phyloP scores from a whole-genome alignment of 2,329 filamentous ascomycete species.

The Paraconiothyrium sp. region DNA sequence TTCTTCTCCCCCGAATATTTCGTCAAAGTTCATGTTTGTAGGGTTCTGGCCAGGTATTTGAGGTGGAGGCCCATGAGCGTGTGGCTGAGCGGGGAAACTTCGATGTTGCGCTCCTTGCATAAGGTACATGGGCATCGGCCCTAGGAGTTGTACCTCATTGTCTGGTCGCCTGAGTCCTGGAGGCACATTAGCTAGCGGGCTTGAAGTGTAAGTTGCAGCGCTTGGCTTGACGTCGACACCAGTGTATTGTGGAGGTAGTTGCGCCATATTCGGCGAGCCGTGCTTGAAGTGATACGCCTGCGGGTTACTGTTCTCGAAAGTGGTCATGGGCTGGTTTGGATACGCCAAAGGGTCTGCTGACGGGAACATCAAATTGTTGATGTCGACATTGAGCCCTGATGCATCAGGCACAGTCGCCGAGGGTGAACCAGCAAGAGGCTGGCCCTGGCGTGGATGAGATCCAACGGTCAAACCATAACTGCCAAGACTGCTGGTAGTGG shows the following conservation, averaged over 20 bases:
- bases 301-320: constrained; percentile 56
- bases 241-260: constrained; percentile 32
- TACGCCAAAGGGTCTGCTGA: constrained; percentile 82
- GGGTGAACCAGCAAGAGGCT: constrained; percentile 40
- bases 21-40: constrained; percentile 46
- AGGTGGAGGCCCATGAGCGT: constrained; percentile 26
- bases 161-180: constrained; percentile 53
- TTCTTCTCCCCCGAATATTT: constrained; percentile 51
- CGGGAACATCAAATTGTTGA: constrained; percentile 83
- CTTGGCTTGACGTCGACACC: constrained; percentile 42
- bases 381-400: constrained; percentile 61
- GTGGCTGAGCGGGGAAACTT: constrained; percentile 37
- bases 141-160: constrained; percentile 77
- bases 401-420: constrained; percentile 42
- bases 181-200: constrained; percentile 27
- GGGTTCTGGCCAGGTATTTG: constrained; percentile 30
- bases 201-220: constrained; percentile 34
- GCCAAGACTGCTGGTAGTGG: constrained; percentile 38
- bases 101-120: constrained; percentile 60
- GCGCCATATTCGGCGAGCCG: constrained; percentile 28
- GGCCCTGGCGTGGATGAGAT: constrained; percentile 37
- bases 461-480: constrained; percentile 35
- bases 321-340: constrained; percentile 77
- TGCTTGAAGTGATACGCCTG: constrained; percentile 39
- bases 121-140: constrained; percentile 75